Evolutionary conservation across 2,329 filamentous ascomycete species (phyloP), one percentile per base, ranked within the genome.

Genomic region (Apiospora arundinis): DNA sequence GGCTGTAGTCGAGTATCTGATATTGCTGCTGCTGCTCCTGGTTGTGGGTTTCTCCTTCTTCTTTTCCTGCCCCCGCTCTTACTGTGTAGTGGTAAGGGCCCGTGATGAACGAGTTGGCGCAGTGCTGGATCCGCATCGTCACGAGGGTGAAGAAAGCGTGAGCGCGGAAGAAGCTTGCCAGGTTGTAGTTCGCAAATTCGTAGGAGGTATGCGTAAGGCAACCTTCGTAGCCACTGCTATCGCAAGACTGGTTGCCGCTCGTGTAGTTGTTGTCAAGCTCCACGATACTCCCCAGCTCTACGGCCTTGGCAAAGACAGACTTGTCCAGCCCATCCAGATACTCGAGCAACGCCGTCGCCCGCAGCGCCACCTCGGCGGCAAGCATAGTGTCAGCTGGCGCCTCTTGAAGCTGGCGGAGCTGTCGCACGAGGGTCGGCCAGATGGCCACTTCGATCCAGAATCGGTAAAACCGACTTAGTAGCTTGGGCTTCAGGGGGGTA

Each of bases 71-170:
- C 32, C 6, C 32, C 32, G 3, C 32, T 6, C 32, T 4, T 52
- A n/a, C n/a, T n/a, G 25, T 32, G 25, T 56, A 32, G 21, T 18
- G 21, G 28, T 8, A 11, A 18, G 6, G 16, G 5, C 28, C 6
- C 4, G 28, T 72, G 7, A 78, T 65, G 28, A 76, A 74, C 1
- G 42, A 49, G 56, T 76, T 71, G 49, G 78, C 78, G 56, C 77
- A 73, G 49, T 79, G 76, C 49, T 77, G 69, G 16, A 73, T 72
- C 42, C 76, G 73, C 46, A 70, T 73, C 42, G 73, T 49, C 6
- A 78, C 71, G n/a, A 79, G 74, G 68, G 70, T 74, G 23, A 75
- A 77, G 67, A 76, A 68, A 6, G 77, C 75, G 32, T 79, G 78
- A 3, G 67, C 74, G 66, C 72, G 67, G 68, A 78, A 79, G 21